These are phyloP conservation scores for Kwoniella pini DNA, from an alignment of 768 basidiomycete species.

Conservation along the genomic window DNA sequence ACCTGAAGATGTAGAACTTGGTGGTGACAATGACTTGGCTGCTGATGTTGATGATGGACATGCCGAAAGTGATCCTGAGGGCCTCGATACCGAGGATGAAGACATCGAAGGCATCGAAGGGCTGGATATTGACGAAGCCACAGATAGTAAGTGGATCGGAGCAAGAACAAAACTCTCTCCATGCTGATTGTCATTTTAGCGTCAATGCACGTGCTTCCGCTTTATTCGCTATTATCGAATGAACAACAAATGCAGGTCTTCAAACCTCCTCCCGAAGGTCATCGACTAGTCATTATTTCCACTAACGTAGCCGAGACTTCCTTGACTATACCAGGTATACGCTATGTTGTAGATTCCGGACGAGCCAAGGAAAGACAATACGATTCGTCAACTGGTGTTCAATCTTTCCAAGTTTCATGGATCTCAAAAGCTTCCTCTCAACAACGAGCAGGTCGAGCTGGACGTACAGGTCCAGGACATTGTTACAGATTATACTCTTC, in stretches of 20 bases:
- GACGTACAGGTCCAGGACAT: conserved; percentile 96
- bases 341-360: conserved; percentile 96
- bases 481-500: conserved; percentile 97
- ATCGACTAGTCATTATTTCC: conserved; percentile 86
- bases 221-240: conserved; percentile 88
- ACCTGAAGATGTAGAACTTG: conserved; percentile 55
- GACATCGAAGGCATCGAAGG: conserved; percentile 54
- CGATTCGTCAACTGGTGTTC: conserved; percentile 76
- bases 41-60: conserved; percentile 64
- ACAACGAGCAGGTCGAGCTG: conserved; percentile 93
- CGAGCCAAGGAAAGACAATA: conserved; percentile 93
- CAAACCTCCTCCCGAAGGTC: conserved; percentile 72
- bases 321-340: conserved; percentile 92
- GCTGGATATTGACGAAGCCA: conserved; percentile 56
- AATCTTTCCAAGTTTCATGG: conserved; percentile 90
- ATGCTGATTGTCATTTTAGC: conserved; percentile 57
- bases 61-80: conserved; percentile 64
- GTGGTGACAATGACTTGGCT: conserved; percentile 60
- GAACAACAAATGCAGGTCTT: conserved; percentile 97
- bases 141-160: conserved; percentile 18
- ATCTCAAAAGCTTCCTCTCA: conserved; percentile 91
- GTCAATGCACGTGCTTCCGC: conserved; percentile 90
- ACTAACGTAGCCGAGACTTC: conserved; percentile 98
- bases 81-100: conserved; percentile 66
- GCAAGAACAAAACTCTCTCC: background rate